These are phyloP conservation scores for Scenedesmus sp. DNA, from an alignment of 163 green algal genomes.

Conservation along the genomic window DNA sequence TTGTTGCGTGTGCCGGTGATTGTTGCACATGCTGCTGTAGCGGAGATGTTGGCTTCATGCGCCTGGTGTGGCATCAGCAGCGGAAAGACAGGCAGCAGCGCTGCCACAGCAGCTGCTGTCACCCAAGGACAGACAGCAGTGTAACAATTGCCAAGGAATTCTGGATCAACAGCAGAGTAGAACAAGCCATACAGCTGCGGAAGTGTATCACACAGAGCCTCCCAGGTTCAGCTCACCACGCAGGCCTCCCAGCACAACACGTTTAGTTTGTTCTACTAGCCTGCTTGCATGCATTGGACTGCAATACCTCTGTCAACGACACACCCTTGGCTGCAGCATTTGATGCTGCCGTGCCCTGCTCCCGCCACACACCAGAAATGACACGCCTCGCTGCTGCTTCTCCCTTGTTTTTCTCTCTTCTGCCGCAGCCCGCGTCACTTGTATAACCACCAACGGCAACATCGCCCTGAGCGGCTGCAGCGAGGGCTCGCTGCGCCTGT, in stretches of 20 bases:
- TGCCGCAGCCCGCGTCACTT: conserved; percentile 21
- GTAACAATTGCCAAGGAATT: background rate
- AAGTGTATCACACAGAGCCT: too few relatives aligned
- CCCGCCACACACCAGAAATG: background rate
- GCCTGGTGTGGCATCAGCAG: background rate
- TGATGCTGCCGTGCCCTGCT: background rate
- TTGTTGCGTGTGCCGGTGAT: background rate
- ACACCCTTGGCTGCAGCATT: background rate
- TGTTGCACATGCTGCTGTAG: background rate
- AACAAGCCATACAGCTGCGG: too few relatives aligned
- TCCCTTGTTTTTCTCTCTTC: background rate
- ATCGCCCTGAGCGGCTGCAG: conserved; percentile 24
- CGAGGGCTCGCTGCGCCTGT: conserved; percentile 28
- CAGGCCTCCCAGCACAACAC: too few relatives aligned
- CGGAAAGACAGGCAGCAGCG: background rate
- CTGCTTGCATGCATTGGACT: too few relatives aligned
- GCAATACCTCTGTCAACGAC: too few relatives aligned
- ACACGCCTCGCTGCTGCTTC: background rate
- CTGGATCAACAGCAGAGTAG: background rate
- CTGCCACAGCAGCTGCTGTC: background rate
- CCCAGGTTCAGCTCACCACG: too few relatives aligned
- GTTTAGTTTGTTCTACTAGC: too few relatives aligned
- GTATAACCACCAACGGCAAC: conserved; percentile 37
- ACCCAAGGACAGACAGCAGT: background rate
- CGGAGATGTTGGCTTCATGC: background rate